Conservation (phyloP, 2,329 filamentous ascomycete species). For the Fonsecaea nubica region DNA sequence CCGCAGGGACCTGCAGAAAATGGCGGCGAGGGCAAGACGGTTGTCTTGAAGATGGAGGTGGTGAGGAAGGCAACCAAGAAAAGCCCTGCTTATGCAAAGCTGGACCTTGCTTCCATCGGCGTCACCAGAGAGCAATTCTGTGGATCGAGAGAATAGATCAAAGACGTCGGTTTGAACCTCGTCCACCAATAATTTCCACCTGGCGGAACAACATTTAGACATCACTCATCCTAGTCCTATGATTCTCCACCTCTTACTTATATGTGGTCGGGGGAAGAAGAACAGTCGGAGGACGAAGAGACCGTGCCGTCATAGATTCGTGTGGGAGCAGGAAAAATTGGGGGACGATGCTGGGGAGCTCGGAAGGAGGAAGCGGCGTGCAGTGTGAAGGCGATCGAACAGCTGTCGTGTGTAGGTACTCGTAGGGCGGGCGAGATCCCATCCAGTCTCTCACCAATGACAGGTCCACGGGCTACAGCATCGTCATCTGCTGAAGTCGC, state of each 20-base stretch:
- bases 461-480: neutral
- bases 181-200: constrained; percentile 7
- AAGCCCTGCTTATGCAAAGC: constrained; percentile 23
- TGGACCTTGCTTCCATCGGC: constrained; percentile 29
- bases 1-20: neutral
- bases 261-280: constrained; percentile 22
- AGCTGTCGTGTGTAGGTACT: too few relatives aligned
- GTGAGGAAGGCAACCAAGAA: constrained; percentile 21
- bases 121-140: constrained; percentile 25
- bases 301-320: constrained; percentile 25
- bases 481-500: neutral
- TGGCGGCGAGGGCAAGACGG: constrained; percentile 1
- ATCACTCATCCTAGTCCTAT: constrained; percentile 23
- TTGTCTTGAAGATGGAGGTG: constrained; percentile 21
- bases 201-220: constrained; percentile 26
- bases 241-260: constrained; percentile 34
- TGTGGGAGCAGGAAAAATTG: constrained; percentile 28
- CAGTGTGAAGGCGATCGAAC: constrained; percentile 24
- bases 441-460: neutral
- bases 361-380: constrained; percentile 16
- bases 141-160: neutral
- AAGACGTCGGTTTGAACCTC: neutral
- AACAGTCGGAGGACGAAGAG: constrained; percentile 15
- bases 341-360: constrained; percentile 23
- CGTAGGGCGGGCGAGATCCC: neutral